phyloP scores from a whole-genome alignment of 1,284 basidiomycete genomes.

The Kalmanozyma brasiliensis region DNA sequence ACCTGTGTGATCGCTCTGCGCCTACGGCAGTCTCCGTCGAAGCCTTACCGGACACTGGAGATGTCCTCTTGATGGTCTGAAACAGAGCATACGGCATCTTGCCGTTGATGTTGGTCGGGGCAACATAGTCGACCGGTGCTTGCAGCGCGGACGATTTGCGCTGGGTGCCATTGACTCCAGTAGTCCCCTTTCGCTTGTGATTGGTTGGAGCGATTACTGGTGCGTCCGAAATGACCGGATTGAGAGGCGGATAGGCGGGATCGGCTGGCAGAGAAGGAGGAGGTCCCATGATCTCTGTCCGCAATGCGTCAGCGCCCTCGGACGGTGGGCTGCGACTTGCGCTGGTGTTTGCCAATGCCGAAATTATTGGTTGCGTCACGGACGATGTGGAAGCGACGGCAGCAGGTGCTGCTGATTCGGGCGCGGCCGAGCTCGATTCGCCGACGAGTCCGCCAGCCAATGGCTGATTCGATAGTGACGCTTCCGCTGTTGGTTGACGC shows the following conservation, averaged over 20 bases:
- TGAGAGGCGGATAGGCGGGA: slow-evolving; percentile 40
- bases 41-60: background rate
- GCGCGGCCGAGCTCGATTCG: slow-evolving; percentile 1
- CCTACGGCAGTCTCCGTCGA: background rate
- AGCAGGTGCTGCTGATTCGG: slow-evolving; percentile 4
- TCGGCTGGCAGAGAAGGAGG: slow-evolving; percentile 40
- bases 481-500: background rate
- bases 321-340: background rate
- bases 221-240: slow-evolving; percentile 26
- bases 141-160: slow-evolving; percentile 12
- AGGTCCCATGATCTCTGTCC: slow-evolving; percentile 54
- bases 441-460: slow-evolving; percentile 17
- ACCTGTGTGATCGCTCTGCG: slow-evolving; percentile 19
- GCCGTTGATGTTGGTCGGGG: slow-evolving; percentile 39
- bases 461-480: background rate
- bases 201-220: slow-evolving; percentile 4
- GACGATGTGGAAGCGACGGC: background rate
- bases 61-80: slow-evolving; percentile 25
- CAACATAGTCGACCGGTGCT: slow-evolving; percentile 22
- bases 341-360: slow-evolving; percentile 8
- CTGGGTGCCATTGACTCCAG: slow-evolving; percentile 14
- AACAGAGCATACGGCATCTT: slow-evolving; percentile 50
- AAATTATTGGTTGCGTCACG: slow-evolving; percentile 4
- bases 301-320: slow-evolving; percentile 16
- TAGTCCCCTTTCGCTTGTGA: slow-evolving; percentile 18